Percentiles rank a stretch among this genome's conserved stretches.
phyloP scores from a whole-genome alignment of 495 filamentous ascomycete species.

The Gamarada debralockiae region DNA sequence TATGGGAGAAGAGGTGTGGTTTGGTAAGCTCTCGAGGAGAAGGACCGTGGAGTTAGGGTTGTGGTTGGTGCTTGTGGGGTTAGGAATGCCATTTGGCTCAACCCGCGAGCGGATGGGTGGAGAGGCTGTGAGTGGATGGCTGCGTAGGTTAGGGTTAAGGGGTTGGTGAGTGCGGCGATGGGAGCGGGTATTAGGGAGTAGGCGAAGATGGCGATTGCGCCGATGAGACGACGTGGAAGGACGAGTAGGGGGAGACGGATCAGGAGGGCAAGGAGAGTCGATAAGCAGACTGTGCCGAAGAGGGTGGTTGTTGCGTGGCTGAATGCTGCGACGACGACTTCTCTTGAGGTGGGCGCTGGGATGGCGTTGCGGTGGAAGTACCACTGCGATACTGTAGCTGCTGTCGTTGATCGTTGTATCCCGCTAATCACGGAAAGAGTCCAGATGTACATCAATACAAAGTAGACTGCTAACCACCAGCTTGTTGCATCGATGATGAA shows the following conservation, averaged over 20 bases:
- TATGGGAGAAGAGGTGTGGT: slow-evolving; percentile 60
- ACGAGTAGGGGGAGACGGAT: slow-evolving; percentile 84
- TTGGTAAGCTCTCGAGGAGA: slow-evolving; percentile 41
- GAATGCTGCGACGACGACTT: slow-evolving; percentile 79
- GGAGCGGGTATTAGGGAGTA: slow-evolving; percentile 82
- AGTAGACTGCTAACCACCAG: slow-evolving; percentile 88
- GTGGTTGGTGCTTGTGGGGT: slow-evolving; percentile 53
- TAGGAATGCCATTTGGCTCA: slow-evolving; percentile 75
- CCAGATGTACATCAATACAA: slow-evolving; percentile 93
- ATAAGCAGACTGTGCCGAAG: slow-evolving; percentile 90
- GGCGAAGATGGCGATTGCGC: slow-evolving; percentile 47
- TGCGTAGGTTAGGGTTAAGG: slow-evolving; percentile 85
- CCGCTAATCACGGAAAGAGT: slow-evolving; percentile 81
- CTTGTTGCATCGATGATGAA: slow-evolving; percentile 82
- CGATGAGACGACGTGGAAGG: slow-evolving; percentile 67
- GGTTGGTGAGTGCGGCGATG: slow-evolving; percentile 80
- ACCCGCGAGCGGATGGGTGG: slow-evolving; percentile 64
- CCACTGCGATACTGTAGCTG: slow-evolving; percentile 96
- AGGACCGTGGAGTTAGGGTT: slow-evolving; percentile 55
- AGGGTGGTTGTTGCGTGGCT: slow-evolving; percentile 75
- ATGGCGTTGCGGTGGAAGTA: slow-evolving; percentile 91
- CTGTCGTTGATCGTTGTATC: slow-evolving; percentile 85
- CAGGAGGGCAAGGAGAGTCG: slow-evolving; percentile 71
- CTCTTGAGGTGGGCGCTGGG: slow-evolving; percentile 68
- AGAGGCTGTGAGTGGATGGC: slow-evolving; percentile 90